Base-by-base conservation (phyloP, 345 rosid species). In the Eutrema japonicum region DNA sequence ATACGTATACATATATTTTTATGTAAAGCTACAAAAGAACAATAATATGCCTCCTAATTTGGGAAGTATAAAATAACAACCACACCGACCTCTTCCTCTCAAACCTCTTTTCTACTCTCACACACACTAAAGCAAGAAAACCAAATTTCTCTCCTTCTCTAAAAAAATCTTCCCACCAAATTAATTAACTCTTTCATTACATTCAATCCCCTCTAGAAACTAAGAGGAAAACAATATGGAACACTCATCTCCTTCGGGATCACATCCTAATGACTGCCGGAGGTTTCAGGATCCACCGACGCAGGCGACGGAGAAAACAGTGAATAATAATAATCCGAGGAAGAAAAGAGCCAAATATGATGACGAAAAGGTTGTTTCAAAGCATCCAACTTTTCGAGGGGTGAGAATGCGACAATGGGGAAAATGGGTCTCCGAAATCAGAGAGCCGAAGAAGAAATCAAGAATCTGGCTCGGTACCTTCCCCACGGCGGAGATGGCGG, bases 401-500 rank as follows among this genome's bases (percentile, higher is more conserved):
- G 98, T 93, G 30, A 83, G 98, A 79, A 91, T 87, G 96, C 79
- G 98, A 72, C 73, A 92, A 14, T 93, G 98, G 98, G 98, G 98
- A 1, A 93, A 93, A 72, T 93, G 98, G 98, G 98, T 93, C 7
- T 93, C 98, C 7, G 98, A 93, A 84, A 93, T 93, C 83, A 83
- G 98, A 33, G 92, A 93, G 73, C 98, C 98, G 32, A 78, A 92
- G 58, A 93, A 93, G 84, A 93, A 93, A 84, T 87, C 71, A 75
- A 85, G 98, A 85, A 93, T 93, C 88, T 93, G 98, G 98, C 88
- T 93, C 3, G 98, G 98, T 3, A 93, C 98, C 4, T 93, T 93
- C 86, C 66, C 90, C 61, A 90, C 89, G 26, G 81, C 98, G 0
- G 94, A 93, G 80, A 93, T 89, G 98, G 98, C 98, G 8, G 98